Base-by-base conservation (phyloP, 768 basidiomycete genomes). In the Sistotremastrum suecicum region DNA sequence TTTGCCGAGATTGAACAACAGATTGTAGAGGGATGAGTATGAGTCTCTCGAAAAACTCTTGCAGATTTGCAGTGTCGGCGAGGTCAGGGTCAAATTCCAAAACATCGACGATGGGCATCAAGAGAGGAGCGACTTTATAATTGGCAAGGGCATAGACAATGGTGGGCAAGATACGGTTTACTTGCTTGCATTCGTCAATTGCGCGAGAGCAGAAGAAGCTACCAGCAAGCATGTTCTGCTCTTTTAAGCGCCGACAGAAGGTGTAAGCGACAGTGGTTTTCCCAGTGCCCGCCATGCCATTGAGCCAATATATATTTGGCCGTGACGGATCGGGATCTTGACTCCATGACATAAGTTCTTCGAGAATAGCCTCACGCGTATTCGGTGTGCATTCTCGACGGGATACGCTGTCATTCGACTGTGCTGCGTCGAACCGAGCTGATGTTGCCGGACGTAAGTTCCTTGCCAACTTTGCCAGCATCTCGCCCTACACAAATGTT, bases 201-300 rank as follows among this genome's bases (percentile, higher is more conserved):
- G 52, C 53, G 7, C 54, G 50, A 9, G 57, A 57, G 36, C 57
- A 62, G 46, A 62, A 63, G 46, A 61, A 60, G 47, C 54, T 60
- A 3, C 56, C 59, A 12, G 56, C 58, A 7, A 60, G 53, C 28
- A 48, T 48, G 12, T 45, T 42, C 37, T 43, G 30, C 47, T 47
- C 35, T 40, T 47, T 34, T 37, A 54, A 42, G 34, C 47, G 38
- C 8, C 53, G 40, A n/a, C 55, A 50, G 30, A 58, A 39, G n/a
- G 50, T 54, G 20, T 51, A 42, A 3, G 56, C 53, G 32, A 60
- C 57, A 8, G 56, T 56, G 5, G 56, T 54, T 45, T 60, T 58
- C 9, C 58, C 58, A 1, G 54, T 55, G 5, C 56, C 54, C 5
- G 54, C 57, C 9, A 50, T 48, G n/a, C 58, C 57, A 33, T 54